Evolutionary conservation across 2,329 filamentous ascomycete species (phyloP).

Genomic region (Stagonosporopsis cucurbitacearum): DNA sequence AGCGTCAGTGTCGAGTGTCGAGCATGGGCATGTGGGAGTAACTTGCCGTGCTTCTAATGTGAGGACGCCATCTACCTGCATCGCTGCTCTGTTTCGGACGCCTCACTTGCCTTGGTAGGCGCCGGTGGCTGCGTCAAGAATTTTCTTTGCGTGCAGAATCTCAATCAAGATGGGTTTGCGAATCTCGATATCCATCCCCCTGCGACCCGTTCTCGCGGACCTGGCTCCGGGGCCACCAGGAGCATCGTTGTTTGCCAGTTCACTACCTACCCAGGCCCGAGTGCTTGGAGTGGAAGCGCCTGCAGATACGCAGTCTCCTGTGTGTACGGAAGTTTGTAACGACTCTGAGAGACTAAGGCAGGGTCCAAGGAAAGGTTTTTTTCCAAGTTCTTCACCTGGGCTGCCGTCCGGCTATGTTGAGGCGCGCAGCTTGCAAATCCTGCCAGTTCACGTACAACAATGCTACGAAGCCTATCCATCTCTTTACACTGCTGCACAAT

Average conservation of each 20-base stretch:
- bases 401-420: neutral
- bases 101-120: neutral
- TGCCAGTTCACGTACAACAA: neutral
- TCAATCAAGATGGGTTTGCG: neutral
- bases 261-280: neutral
- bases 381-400: neutral
- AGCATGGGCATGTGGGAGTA: neutral
- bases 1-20: no score
- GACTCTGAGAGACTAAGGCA: neutral
- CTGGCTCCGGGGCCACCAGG: neutral
- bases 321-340: neutral
- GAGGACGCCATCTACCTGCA: neutral
- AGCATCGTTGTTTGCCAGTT: neutral
- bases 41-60: neutral
- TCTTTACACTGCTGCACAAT: no score
- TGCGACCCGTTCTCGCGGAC: constrained; percentile 4
- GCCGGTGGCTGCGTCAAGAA: neutral
- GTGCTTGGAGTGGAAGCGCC: neutral
- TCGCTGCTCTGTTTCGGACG: neutral
- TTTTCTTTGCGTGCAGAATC: neutral
- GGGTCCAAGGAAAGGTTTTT: neutral
- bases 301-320: neutral
- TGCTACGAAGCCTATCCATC: no score
- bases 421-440: neutral
- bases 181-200: neutral